Evolutionary conservation across 257 asterid genomes (phyloP).

Genomic region (Apocynum venetum): DNA sequence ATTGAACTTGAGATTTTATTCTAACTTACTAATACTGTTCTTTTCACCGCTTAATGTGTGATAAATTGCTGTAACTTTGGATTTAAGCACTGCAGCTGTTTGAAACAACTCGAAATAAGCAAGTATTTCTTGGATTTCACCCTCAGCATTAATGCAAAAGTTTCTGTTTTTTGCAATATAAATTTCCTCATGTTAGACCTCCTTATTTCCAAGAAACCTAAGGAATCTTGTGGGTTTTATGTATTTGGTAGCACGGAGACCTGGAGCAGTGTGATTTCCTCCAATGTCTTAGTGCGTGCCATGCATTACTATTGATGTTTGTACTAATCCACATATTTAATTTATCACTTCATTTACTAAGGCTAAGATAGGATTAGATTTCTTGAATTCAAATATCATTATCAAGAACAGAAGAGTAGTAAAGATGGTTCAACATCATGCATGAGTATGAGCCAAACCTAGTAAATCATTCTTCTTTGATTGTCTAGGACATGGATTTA

Average conservation of each 20-base stretch:
- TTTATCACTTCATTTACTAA: background rate
- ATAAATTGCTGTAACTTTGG: background rate
- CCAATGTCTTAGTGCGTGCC: background rate
- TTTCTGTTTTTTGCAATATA: background rate
- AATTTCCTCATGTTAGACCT: background rate
- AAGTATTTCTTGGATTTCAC: background rate
- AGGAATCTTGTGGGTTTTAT: background rate
- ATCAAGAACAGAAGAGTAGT: background rate
- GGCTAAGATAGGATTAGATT: background rate
- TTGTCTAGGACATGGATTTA: background rate
- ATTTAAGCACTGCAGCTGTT: too few species aligned
- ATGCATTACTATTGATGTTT: background rate
- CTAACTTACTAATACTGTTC: background rate
- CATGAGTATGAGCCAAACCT: background rate
- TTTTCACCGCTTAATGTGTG: background rate
- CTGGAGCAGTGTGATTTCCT: constrained; percentile 26
- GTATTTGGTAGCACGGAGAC: constrained; percentile 1
- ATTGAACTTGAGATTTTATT: background rate
- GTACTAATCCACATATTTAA: background rate
- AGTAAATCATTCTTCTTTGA: background rate
- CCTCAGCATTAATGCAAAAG: background rate
- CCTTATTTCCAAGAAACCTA: constrained; percentile 9
- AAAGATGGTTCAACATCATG: background rate
- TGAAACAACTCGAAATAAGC: background rate
- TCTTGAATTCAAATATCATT: too few species aligned